phyloP scores from a whole-genome alignment of 345 rosid species.

The Eucalyptus polyanthemos region DNA sequence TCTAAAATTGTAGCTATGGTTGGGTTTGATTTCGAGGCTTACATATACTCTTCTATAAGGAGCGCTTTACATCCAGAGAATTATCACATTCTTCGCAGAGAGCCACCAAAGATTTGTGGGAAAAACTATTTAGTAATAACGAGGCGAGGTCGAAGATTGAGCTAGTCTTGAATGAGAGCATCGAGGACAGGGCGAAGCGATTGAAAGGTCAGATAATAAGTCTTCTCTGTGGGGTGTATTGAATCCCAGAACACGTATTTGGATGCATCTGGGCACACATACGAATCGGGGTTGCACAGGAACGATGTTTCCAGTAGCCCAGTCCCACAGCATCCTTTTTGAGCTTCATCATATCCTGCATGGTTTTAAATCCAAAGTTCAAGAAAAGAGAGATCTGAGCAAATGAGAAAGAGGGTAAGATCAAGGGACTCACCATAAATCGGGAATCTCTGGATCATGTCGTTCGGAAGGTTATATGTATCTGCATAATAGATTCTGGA shows the following conservation, averaged over 20 bases:
- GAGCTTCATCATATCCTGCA: constrained; percentile 44
- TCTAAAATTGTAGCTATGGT: background rate
- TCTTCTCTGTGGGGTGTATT: constrained; percentile 64
- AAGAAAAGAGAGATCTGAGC: background rate
- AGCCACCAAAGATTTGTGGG: background rate
- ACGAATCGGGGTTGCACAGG: constrained; percentile 56
- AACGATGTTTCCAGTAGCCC: constrained; percentile 50
- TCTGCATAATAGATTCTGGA: constrained; percentile 23
- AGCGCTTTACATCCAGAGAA: background rate
- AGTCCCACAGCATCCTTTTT: constrained; percentile 69
- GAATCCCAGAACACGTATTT: constrained; percentile 79
- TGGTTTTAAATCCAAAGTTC: background rate
- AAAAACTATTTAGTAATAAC: background rate
- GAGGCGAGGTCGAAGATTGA: background rate
- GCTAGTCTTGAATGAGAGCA: background rate
- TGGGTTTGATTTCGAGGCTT: background rate
- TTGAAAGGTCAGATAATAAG: constrained; percentile 23
- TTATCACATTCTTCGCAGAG: background rate
- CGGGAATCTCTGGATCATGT: constrained; percentile 25
- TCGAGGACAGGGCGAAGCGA: constrained; percentile 21
- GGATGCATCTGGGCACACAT: constrained; percentile 51
- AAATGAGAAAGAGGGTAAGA: background rate
- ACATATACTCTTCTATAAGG: background rate
- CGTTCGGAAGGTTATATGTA: constrained; percentile 9
- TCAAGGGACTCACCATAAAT: constrained; percentile 20